Conservation (phyloP, 805 yeast species). For the Komagataella mondaviorum region DNA sequence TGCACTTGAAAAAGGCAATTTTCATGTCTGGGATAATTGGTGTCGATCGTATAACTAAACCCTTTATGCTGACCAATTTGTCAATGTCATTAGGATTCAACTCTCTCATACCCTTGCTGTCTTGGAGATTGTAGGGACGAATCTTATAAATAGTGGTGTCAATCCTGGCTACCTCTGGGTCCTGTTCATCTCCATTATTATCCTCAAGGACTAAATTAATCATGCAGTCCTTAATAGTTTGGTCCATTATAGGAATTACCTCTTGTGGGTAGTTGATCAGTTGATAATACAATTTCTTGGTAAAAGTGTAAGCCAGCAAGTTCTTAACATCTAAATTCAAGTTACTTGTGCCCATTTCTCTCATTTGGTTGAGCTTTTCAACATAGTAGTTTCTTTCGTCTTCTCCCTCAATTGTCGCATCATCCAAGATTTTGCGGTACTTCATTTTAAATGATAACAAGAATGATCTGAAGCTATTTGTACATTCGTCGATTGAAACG, state of each 20-base stretch:
- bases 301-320: slow-evolving; percentile 58
- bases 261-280: slow-evolving; percentile 91
- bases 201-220: slow-evolving; percentile 51
- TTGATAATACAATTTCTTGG: slow-evolving; percentile 74
- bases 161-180: slow-evolving; percentile 43
- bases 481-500: slow-evolving; percentile 82
- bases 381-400: slow-evolving; percentile 71
- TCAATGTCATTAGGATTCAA: slow-evolving; percentile 91
- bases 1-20: slow-evolving; percentile 90
- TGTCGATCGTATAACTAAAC: slow-evolving; percentile 78
- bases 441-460: slow-evolving; percentile 72
- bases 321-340: slow-evolving; percentile 77
- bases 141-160: slow-evolving; percentile 78
- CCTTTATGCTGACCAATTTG: slow-evolving; percentile 82
- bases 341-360: slow-evolving; percentile 66
- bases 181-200: slow-evolving; percentile 25
- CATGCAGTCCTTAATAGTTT: slow-evolving; percentile 82
- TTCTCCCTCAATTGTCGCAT: slow-evolving; percentile 18
- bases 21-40: slow-evolving; percentile 96
- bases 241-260: slow-evolving; percentile 96
- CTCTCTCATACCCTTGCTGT: slow-evolving; percentile 76
- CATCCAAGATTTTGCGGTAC: slow-evolving; percentile 44
- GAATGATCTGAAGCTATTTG: slow-evolving; percentile 68
- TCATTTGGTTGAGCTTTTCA: slow-evolving; percentile 59
- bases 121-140: slow-evolving; percentile 75